phyloP scores from a whole-genome alignment of 169 alveolate species.

The Cryptosporidium viatorum region DNA sequence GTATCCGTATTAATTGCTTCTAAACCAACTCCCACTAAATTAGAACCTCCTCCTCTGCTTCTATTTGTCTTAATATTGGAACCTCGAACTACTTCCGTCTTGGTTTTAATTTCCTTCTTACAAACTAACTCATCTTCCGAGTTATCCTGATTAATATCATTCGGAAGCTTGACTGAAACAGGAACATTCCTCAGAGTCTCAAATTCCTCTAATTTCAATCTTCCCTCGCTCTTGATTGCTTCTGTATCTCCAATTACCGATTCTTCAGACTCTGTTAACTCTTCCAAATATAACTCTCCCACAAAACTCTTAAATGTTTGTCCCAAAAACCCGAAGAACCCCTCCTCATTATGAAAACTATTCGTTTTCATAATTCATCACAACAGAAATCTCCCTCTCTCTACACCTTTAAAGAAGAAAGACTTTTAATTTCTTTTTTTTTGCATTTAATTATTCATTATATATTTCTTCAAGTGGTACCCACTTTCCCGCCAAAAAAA shows the following conservation, averaged over 20 bases:
- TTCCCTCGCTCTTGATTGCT: not conserved
- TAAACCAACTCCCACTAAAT: not conserved
- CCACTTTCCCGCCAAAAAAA: conserved; percentile 41
- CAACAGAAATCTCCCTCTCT: not conserved
- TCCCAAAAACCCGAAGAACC: conserved; percentile 7
- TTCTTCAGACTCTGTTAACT: not conserved
- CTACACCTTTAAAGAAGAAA: not conserved
- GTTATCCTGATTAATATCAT: not conserved
- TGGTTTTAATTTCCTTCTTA: not conserved
- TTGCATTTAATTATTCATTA: not conserved
- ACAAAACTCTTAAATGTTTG: not conserved
- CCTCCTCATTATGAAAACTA: conserved; percentile 14
- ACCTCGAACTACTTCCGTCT: not conserved
- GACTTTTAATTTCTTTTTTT: not conserved
- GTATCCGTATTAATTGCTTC: not conserved
- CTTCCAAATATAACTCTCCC: not conserved
- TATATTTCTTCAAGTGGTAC: not conserved
- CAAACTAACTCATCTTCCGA: not conserved
- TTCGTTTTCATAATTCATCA: conserved; percentile 18
- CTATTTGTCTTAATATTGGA: not conserved
- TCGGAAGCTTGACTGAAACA: conserved; percentile 8
- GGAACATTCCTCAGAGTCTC: not conserved
- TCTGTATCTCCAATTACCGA: not conserved
- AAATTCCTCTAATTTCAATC: not conserved
- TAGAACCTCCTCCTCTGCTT: not conserved